phyloP scores from a whole-genome alignment of 441 rosid species.

The Bocquillonia castaneifolia region DNA sequence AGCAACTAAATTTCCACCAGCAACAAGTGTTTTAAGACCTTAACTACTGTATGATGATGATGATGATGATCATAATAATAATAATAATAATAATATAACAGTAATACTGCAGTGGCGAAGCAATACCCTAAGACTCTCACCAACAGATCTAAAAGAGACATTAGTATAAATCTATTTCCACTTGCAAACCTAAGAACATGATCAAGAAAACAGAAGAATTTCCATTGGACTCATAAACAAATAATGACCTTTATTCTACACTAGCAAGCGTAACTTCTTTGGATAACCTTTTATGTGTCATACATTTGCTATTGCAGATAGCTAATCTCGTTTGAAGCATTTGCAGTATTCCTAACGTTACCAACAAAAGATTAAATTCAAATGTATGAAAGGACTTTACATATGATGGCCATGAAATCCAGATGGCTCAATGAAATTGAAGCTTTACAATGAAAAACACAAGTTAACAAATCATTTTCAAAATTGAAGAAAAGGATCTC shows the following conservation, averaged over 20 bases:
- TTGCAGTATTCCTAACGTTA: not conserved
- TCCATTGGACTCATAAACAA: not conserved
- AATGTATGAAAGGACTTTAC: not conserved
- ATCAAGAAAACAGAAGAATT: not conserved
- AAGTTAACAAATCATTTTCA: not conserved
- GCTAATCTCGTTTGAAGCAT: slow-evolving; percentile 5
- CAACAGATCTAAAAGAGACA: not conserved
- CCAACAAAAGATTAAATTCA: not conserved
- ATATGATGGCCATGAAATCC: not conserved
- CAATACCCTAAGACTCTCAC: not conserved
- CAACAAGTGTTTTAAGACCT: not conserved
- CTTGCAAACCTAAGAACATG: not conserved
- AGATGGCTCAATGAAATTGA: not conserved
- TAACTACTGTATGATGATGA: not conserved
- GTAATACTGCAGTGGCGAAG: not conserved
- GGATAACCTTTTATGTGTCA: not conserved
- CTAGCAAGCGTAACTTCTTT: not conserved
- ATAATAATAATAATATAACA: no score
- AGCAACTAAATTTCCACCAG: not conserved
- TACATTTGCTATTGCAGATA: not conserved
- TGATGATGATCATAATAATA: no score
- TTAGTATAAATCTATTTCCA: not conserved
- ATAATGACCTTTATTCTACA: not conserved
- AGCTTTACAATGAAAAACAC: not conserved
- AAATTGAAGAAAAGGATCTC: not conserved